Conservation (phyloP, 2,329 filamentous ascomycete species). For the Colletotrichum tropicale region DNA sequence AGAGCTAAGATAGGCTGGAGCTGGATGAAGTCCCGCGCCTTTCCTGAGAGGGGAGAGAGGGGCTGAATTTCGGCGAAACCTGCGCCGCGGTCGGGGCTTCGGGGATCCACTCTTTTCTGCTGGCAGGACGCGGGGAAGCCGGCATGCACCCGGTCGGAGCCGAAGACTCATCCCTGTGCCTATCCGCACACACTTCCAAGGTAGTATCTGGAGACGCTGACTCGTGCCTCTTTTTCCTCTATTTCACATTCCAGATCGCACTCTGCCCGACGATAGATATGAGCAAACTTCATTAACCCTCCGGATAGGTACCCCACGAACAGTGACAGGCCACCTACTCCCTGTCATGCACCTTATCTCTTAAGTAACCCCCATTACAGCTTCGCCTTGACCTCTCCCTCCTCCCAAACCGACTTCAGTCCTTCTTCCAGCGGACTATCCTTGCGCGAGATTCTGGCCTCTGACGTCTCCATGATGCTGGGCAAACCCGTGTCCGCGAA, state of each 20-base stretch:
- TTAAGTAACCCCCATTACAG: neutral
- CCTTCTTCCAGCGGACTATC: neutral
- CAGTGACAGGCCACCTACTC: neutral
- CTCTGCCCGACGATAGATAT: neutral
- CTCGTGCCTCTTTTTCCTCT: neutral
- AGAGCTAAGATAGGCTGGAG: constrained; percentile 9
- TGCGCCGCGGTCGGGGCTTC: constrained; percentile 2
- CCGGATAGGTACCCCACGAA: neutral
- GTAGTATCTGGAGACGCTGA: neutral
- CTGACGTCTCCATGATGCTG: constrained; percentile 35
- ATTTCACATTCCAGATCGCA: neutral
- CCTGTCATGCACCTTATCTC: neutral
- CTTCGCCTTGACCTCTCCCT: neutral
- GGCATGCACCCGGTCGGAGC: constrained; percentile 10
- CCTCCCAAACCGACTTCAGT: neutral
- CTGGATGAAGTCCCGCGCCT: neutral
- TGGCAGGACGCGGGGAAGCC: constrained; percentile 9
- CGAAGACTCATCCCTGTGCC: neutral
- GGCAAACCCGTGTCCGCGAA: constrained; percentile 42
- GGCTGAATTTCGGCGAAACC: constrained; percentile 19
- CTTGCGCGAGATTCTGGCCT: constrained; percentile 22
- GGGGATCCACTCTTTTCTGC: neutral
- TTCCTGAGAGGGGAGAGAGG: neutral
- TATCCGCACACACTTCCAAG: neutral
- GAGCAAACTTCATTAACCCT: neutral